Evolutionary conservation across 208 protist species (phyloP), one percentile per base, ranked within the genome.

Genomic region (Leishmania lainsoni): DNA sequence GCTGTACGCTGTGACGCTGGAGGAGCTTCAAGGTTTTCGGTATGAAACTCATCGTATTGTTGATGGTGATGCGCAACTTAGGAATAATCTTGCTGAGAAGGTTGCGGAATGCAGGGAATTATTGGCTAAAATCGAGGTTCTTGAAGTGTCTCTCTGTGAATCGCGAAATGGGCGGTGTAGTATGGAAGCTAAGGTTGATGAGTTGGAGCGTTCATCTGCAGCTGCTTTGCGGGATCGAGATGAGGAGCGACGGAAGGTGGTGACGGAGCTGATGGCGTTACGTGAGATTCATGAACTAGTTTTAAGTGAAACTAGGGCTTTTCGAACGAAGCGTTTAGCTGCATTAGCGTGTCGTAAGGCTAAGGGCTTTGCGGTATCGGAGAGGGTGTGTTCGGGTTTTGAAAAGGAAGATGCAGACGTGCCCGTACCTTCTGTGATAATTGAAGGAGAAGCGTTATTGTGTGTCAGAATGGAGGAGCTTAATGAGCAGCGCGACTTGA

Each of bases 381-480:
- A 61, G 49, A 76, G 66, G 22, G 2, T 32, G 48, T 0, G 0
- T 4, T 1, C 1, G 0, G 1, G 12, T 3, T 42, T 51, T 0
- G 14, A 35, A 8, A 14, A 2, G 0, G 6, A 0, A 26, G 48
- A 45, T 59, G 54, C 26, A 1, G 10, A 74, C 10, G 45, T 39
- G 22, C 54, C 84, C 6, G 81, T 88, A 14, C n/a, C 56, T 20
- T 8, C 72, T 12, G 1, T 65, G 35, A 39, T 39, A 2, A 81
- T 88, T 14, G 80, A 78, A 51, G 51, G 26, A 3, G 86, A 89
- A 75, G 81, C 86, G 16, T 35, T 89, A 17, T 85, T 84, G 32
- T 86, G 81, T 35, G 86, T 84, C 20, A 89, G 51, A 56, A 48
- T 89, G 51, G 86, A 88, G 35, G 87, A 89, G 77, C 75, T 91